These are phyloP conservation scores for Wickerhamiella dianesei DNA, from an alignment of 805 yeast genomes.

Conservation along the genomic window DNA sequence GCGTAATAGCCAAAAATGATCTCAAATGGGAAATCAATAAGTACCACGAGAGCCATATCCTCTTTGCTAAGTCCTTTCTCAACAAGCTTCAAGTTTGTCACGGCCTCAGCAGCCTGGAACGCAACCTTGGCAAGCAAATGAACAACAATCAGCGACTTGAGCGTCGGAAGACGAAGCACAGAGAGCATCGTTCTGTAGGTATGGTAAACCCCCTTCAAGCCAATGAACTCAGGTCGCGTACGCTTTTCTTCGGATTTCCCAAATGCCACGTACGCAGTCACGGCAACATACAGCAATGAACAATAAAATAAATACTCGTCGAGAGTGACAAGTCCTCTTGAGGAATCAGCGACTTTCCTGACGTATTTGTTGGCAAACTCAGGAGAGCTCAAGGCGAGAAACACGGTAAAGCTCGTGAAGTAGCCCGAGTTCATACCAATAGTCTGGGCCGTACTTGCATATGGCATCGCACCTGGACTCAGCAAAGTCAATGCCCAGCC, in stretches of 20 bases:
- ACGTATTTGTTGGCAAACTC: constrained; percentile 84
- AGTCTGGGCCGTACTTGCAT: constrained; percentile 95
- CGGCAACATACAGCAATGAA: constrained; percentile 56
- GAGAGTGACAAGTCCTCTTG: constrained; percentile 54
- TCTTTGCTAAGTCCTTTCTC: constrained; percentile 90
- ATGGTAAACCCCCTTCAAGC: constrained; percentile 16
- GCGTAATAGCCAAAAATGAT: constrained; percentile 90
- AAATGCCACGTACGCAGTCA: constrained; percentile 46
- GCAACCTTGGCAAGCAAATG: constrained; percentile 78
- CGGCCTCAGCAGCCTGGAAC: constrained; percentile 91
- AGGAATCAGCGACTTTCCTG: constrained; percentile 39
- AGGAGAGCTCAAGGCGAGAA: constrained; percentile 77
- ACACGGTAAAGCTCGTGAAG: constrained; percentile 80
- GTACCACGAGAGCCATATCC: constrained; percentile 80
- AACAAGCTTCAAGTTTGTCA: constrained; percentile 77
- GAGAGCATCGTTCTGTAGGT: constrained; percentile 26
- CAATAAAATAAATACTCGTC: constrained; percentile 66
- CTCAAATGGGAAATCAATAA: constrained; percentile 93
- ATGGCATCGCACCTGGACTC: constrained; percentile 63
- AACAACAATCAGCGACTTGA: constrained; percentile 58
- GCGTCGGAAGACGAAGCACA: constrained; percentile 41
- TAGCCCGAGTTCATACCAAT: constrained; percentile 90
- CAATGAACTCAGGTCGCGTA: constrained; percentile 22
- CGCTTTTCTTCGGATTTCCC: constrained; percentile 50
- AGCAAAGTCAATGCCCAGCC: constrained; percentile 95